Evolutionary conservation across 1,284 basidiomycete genomes (phyloP), one percentile per base, ranked within the genome.

Genomic region (Fomitopsis palustris): DNA sequence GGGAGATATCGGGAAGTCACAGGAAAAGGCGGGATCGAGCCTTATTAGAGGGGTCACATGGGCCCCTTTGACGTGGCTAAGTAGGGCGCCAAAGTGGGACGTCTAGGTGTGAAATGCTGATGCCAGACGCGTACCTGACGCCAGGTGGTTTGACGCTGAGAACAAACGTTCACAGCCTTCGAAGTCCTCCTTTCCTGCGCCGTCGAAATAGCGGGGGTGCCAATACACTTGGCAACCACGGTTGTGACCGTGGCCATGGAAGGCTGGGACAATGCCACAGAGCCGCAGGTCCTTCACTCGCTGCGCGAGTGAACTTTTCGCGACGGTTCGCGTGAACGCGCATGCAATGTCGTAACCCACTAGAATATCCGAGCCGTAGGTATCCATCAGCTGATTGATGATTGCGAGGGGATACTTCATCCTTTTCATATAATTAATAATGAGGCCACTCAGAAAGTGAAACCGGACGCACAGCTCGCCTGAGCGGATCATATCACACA

Each of bases 291-390:
- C 51, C 4, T 16, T 16, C 0, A 58, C 64, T 21, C 55, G n/a
- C 2, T 35, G 10, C 2, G 64, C 65, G 1, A 76, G 65, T 1
- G 63, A 69, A 56, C 70, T 76, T 4, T 27, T 55, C 0, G 8
- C 17, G 3, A 77, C 53, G 0, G 72, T 76, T 7, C 43, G 59
- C 4, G 47, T 38, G 53, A 74, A 72, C 0, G 61, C 54, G 57
- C 77, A 78, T 0, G 67, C 72, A 38, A 77, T 74, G 62, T 77
- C 75, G 61, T 77, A 77, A 1, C 67, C 74, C 12, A 72, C 38
- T 0, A 67, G 52, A 21, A 69, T 55, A 1, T 65, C 37, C 0
- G 35, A 19, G 1, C 64, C 67, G 21, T 72, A 62, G 4, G 68
- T 52, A 7, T 72, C 59, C 2, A 74, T 56, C 1, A 66, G 59